These are phyloP conservation scores for Diplodia corticola DNA, from an alignment of 2,329 filamentous ascomycete genomes.

Conservation along the genomic window DNA sequence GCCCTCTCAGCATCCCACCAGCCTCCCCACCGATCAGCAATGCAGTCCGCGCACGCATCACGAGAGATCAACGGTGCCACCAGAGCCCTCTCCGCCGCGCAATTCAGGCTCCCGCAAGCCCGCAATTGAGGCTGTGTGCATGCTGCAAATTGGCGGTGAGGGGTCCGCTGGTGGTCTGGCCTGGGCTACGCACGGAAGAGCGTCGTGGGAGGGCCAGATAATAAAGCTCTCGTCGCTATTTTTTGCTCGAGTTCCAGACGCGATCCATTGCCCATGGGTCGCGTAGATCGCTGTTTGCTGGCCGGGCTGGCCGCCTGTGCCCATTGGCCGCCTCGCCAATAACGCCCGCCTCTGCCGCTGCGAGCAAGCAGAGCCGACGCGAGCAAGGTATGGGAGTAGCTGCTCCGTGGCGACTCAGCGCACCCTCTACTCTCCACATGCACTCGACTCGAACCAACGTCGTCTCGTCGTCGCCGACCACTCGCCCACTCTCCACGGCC, in stretches of 20 bases:
- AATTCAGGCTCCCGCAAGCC: not conserved
- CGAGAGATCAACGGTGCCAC: constrained; percentile 12
- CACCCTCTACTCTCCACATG: not conserved
- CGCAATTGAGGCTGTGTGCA: constrained; percentile 18
- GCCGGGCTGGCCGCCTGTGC: not conserved
- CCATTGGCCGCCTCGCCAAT: constrained; percentile 7
- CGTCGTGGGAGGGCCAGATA: not conserved
- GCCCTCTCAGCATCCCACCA: not conserved
- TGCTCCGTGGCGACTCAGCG: constrained; percentile 4
- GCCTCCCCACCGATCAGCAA: not conserved
- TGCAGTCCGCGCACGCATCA: constrained; percentile 13
- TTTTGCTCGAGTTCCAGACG: constrained; percentile 3
- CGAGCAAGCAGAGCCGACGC: constrained; percentile 13
- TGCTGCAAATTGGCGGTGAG: constrained; percentile 7
- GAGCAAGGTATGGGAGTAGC: constrained; percentile 4
- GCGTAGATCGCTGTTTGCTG: constrained; percentile 2
- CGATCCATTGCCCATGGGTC: not conserved
- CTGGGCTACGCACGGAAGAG: constrained; percentile 8
- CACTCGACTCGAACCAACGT: not conserved
- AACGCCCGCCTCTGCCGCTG: not conserved
- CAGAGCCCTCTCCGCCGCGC: not conserved
- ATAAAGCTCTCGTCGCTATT: not conserved
- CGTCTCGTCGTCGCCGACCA: not conserved
- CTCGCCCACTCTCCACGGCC: not conserved
- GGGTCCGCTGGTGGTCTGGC: not conserved